Percentiles rank a stretch among this genome's conserved stretches.
Conservation (phyloP, 2,329 filamentous ascomycete species). For the Colletotrichum costaricense region DNA sequence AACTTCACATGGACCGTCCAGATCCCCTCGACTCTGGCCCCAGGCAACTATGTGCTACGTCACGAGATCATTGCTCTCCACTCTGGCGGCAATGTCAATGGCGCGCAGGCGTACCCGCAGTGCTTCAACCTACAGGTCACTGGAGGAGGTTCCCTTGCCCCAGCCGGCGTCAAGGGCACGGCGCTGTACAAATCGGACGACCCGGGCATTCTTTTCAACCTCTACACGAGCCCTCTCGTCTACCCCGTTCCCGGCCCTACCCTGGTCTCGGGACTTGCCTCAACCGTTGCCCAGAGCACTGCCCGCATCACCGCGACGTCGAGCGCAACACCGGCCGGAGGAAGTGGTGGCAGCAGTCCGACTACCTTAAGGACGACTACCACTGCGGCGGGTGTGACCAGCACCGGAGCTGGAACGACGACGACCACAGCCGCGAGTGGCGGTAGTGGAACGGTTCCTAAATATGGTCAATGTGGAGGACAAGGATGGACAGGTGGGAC, state of each 20-base stretch:
- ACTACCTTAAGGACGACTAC: conserved; percentile 27
- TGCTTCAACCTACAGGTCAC: conserved; percentile 61
- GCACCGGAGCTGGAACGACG: conserved; percentile 7
- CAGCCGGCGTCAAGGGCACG: conserved; percentile 48
- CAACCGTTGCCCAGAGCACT: conserved; percentile 34
- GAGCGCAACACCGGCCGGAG: conserved; percentile 35
- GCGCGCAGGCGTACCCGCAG: conserved; percentile 63
- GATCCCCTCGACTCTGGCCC: conserved; percentile 57
- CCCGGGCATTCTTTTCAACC: conserved; percentile 49
- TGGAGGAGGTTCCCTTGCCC: conserved; percentile 47
- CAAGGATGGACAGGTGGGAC: conserved; percentile 48
- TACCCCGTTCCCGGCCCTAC: conserved; percentile 47
- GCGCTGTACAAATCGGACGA: conserved; percentile 49
- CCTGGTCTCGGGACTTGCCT: conserved; percentile 38
- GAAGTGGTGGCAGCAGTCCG: conserved; percentile 15
- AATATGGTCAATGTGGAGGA: conserved; percentile 53
- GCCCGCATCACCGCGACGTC: conserved; percentile 16
- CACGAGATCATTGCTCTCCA: conserved; percentile 68
- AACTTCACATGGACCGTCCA: conserved; percentile 58
- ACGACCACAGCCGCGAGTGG: conserved; percentile 23
- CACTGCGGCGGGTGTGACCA: conserved; percentile 11
- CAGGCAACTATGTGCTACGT: conserved; percentile 66
- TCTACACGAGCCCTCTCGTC: conserved; percentile 43
- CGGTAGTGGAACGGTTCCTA: conserved; percentile 38
- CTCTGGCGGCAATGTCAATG: conserved; percentile 52